Conservation (phyloP, 2,329 filamentous ascomycete genomes). For the Exophiala sp. region DNA sequence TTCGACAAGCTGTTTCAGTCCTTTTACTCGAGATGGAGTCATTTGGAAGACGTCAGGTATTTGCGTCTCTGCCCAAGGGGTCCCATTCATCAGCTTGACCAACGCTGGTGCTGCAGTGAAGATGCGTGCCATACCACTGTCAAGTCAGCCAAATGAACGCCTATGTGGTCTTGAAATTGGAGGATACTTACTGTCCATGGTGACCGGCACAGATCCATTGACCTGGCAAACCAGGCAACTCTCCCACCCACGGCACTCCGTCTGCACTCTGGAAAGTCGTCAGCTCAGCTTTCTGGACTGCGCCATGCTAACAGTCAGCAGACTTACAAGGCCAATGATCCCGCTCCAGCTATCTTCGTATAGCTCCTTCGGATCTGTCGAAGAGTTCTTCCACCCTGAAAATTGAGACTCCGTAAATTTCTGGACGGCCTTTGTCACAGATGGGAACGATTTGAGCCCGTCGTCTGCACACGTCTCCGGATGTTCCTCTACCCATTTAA, state of each 20-base stretch:
- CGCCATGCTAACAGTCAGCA: not conserved
- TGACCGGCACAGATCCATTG: conserved; percentile 4
- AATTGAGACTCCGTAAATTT: conserved; percentile 1
- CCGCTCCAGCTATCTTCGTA: conserved; percentile 1
- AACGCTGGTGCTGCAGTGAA: conserved; percentile 3
- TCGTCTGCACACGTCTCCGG: not conserved
- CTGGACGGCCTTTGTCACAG: conserved; percentile 1
- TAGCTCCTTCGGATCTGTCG: not conserved
- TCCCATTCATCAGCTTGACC: conserved; percentile 3
- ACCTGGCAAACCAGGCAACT: conserved; percentile 1
- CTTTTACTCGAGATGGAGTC: not conserved
- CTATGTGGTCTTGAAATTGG: no score
- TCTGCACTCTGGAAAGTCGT: not conserved
- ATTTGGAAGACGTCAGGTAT: conserved; percentile 4
- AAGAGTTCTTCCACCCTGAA: not conserved
- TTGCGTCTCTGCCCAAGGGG: not conserved
- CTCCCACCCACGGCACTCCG: not conserved
- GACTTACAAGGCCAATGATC: conserved; percentile 1
- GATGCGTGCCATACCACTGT: conserved; percentile 6
- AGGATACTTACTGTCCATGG: conserved; percentile 6
- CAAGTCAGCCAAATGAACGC: not conserved
- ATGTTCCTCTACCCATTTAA: not conserved
- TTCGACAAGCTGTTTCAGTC: not conserved
- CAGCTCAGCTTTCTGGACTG: not conserved
- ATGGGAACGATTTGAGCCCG: not conserved